Evolutionary conservation across 1,284 basidiomycete species (phyloP), one percentile per base, ranked within the genome.

Genomic region (Cutaneotrichosporon cutaneum): DNA sequence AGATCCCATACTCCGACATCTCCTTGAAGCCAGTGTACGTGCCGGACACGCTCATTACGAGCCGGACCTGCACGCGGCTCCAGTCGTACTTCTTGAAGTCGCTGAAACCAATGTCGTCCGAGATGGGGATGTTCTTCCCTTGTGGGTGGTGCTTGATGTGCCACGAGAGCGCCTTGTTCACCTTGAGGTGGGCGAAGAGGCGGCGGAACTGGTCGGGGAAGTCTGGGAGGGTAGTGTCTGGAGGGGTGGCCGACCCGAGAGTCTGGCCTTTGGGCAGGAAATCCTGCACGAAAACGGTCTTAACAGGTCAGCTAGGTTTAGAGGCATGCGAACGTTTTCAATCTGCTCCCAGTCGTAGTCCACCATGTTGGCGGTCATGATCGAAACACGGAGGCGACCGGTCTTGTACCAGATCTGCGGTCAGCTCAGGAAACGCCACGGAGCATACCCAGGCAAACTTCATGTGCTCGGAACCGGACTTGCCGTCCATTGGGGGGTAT

Each of bases 241-340:
- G n/a, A 18, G 30, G 11, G 13, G 24, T 16, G 24, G 56, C 32
- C 11, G 18, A 42, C 6, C 24, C 56, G 14, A 59, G 39, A 9
- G 27, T 21, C 6, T 27, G 22, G 8, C 58, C 58, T 11, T 53
- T 50, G 8, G 70, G 74, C 7, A 73, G 64, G 56, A 81, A 73
- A 58, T 81, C 79, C 63, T 81, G 79, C 4, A 80, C 70, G 65
- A 77, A 81, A 18, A 76, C 69, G 13, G 74, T 76, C 78, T 80
- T 50, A 6, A n/a, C 18, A n/a, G n/a, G 36, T 26, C n/a, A 60
- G 44, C 16, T 2, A 3, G 59, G 1, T 8, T 39, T 42, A 4
- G 4, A 9, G 2, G 21, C n/a, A 30, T 0, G 57, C 75, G 58
- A 21, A 78, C 78, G 61, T 81, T 81, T 59, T 81, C 75, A 53